Base-by-base conservation (phyloP, 2,329 filamentous ascomycete species). In the Coleophoma cylindrospora region DNA sequence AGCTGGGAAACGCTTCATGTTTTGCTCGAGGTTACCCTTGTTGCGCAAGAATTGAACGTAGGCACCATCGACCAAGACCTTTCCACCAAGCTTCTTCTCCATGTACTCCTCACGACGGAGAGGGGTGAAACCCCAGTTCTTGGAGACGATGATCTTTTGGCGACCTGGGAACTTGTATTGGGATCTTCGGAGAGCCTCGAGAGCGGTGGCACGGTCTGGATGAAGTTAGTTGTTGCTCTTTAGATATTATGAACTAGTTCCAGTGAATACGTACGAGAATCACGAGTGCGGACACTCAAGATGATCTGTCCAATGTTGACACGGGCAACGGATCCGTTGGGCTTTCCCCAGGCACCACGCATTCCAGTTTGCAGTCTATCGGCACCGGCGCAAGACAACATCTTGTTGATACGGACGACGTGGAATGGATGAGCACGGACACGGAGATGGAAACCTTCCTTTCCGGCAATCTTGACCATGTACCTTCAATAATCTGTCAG, bases 371-470 rank as follows among this genome's bases (percentile, higher is more conserved):
- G 94, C 77, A 99, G 83, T 87, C 94, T 91, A 97, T 99, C 94
- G 86, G 94, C 94, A 84, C 94, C 94, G 71, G 94, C 94, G 77
- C 94, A 99, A 73, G 94, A 97, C 90, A 99, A 92, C 94, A 99
- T 99, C 89, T 99, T 99, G 91, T 99, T 99, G 91, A 99, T 99
- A 79, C 94, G 94, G 83, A 99, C 88, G 79, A 99, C 94, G 84
- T 99, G 94, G 90, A 89, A 99, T 64, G 94, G 94, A 84, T 99
- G 94, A 71, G 91, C 91, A 72, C 94, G 84, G 70, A 87, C 80
- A 66, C 84, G 83, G 64, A 87, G 76, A 73, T 87, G 84, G 81
- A 87, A 87, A 70, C 75, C 74, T 69, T 87, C 84, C 80, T 87
- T 87, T 73, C 84, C 84, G 65, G 76, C 74, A 66, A 75, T 73